Evolutionary conservation across 2,329 filamentous ascomycete species (phyloP).

Genomic region (Exophiala viscosa): DNA sequence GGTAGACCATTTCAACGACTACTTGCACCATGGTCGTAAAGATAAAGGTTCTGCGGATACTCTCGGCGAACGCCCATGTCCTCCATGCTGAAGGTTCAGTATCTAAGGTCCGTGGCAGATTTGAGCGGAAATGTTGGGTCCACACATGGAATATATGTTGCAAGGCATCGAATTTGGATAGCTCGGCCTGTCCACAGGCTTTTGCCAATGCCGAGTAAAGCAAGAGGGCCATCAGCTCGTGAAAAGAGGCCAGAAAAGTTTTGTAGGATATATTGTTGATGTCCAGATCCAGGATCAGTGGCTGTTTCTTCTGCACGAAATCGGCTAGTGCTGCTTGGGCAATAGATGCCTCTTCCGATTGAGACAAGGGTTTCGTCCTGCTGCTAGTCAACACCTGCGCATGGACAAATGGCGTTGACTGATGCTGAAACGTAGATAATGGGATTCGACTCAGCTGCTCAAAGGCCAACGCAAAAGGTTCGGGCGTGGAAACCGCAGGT

Average conservation of each 20-base stretch:
- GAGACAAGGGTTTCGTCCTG: neutral
- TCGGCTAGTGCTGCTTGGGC: neutral
- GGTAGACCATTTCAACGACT: conserved; percentile 11
- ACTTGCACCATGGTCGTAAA: conserved; percentile 14
- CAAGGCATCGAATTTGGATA: conserved; percentile 1
- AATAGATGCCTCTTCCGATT: neutral
- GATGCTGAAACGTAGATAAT: conserved; percentile 12
- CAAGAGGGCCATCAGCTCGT: conserved; percentile 16
- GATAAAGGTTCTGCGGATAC: conserved; percentile 21
- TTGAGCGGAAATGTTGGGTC: conserved; percentile 13
- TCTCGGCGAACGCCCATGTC: conserved; percentile 24
- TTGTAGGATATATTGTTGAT: conserved; percentile 6
- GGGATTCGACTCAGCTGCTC: conserved; percentile 16
- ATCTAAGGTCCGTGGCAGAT: conserved; percentile 12
- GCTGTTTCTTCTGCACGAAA: conserved; percentile 1
- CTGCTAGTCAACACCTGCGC: conserved; percentile 4
- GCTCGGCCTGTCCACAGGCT: neutral
- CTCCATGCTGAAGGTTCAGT: conserved; percentile 20
- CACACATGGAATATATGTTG: conserved; percentile 11
- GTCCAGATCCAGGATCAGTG: conserved; percentile 4
- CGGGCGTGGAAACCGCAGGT: conserved; percentile 11
- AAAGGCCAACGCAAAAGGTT: conserved; percentile 6
- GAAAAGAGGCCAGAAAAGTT: conserved; percentile 15
- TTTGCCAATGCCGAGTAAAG: conserved; percentile 7
- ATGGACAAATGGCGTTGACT: conserved; percentile 21